phyloP scores from a whole-genome alignment of 2,329 filamentous ascomycete genomes.

The Diplodia scrobiculata region DNA sequence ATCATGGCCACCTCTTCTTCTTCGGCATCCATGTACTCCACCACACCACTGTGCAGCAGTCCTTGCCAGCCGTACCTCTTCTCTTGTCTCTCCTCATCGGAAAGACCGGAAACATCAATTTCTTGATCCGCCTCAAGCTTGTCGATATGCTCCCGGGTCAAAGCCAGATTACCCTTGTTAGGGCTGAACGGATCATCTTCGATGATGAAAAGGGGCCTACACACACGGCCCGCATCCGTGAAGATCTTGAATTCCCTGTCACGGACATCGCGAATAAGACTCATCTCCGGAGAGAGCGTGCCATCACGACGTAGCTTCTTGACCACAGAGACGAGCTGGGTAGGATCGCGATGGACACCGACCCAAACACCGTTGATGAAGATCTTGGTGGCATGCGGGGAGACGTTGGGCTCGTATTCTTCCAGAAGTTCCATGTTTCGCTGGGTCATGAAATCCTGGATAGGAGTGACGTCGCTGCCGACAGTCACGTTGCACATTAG shows the following conservation, averaged over 20 bases:
- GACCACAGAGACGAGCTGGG: slow-evolving; percentile 78
- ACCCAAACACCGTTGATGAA: slow-evolving; percentile 99
- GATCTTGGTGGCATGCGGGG: slow-evolving; percentile 92
- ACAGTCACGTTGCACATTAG: slow-evolving; percentile 99
- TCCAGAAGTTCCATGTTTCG: slow-evolving; percentile 95
- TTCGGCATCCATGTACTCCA: slow-evolving; percentile 96
- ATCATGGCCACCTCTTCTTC: slow-evolving; percentile 99
- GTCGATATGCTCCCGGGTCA: slow-evolving; percentile 81
- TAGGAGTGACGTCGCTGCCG: slow-evolving; percentile 84
- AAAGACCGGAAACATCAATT: slow-evolving; percentile 60
- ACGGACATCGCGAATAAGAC: slow-evolving; percentile 91
- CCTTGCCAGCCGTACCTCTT: slow-evolving; percentile 84
- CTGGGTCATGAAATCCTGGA: slow-evolving; percentile 93
- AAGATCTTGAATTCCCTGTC: slow-evolving; percentile 99
- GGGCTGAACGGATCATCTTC: slow-evolving; percentile 77
- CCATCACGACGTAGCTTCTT: slow-evolving; percentile 76
- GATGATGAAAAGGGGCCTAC: slow-evolving; percentile 89
- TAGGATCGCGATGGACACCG: slow-evolving; percentile 86
- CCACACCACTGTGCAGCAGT: slow-evolving; percentile 77
- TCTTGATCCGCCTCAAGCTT: slow-evolving; percentile 74
- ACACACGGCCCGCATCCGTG: slow-evolving; percentile 93
- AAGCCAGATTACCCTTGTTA: slow-evolving; percentile 74
- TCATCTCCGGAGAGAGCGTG: slow-evolving; percentile 88
- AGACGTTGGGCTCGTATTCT: slow-evolving; percentile 70
- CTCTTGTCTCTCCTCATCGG: slow-evolving; percentile 59